A percentile compares a stretch with the other conserved stretches of the same genome.
These are phyloP conservation scores for Arthromyces matolae DNA, from an alignment of 768 basidiomycete genomes.

Conservation along the genomic window DNA sequence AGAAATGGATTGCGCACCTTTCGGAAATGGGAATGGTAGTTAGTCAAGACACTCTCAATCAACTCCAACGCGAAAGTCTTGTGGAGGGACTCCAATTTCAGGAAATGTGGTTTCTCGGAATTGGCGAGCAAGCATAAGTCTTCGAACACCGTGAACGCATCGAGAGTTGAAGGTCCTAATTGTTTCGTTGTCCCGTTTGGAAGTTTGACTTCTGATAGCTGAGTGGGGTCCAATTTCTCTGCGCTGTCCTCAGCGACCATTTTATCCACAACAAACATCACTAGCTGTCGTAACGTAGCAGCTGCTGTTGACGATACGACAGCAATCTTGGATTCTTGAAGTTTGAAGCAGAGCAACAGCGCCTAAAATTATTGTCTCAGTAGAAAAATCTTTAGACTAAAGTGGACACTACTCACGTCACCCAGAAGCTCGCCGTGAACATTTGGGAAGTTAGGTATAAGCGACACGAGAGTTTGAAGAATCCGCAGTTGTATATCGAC, in stretches of 20 bases:
- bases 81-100: slow-evolving; percentile 78
- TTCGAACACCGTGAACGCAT: slow-evolving; percentile 86
- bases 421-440: slow-evolving; percentile 79
- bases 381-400: background rate
- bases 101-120: slow-evolving; percentile 73
- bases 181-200: slow-evolving; percentile 64
- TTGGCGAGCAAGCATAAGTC: slow-evolving; percentile 90
- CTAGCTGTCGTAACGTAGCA: slow-evolving; percentile 90
- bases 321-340: slow-evolving; percentile 92
- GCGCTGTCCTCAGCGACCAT: slow-evolving; percentile 71
- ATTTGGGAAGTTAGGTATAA: slow-evolving; percentile 83
- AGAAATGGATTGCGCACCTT: slow-evolving; percentile 44
- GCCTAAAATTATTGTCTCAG: slow-evolving; percentile 46
- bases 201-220: slow-evolving; percentile 45
- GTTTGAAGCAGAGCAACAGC: slow-evolving; percentile 87
- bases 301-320: slow-evolving; percentile 97
- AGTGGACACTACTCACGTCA: slow-evolving; percentile 46
- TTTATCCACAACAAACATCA: slow-evolving; percentile 98
- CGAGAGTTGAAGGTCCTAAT: slow-evolving; percentile 73
- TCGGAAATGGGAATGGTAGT: slow-evolving; percentile 83
- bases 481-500: slow-evolving; percentile 96
- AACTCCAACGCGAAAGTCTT: slow-evolving; percentile 96
- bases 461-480: slow-evolving; percentile 85
- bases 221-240: slow-evolving; percentile 30
- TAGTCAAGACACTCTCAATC: slow-evolving; percentile 93